phyloP scores from a whole-genome alignment of 441 rosid genomes.

The Croton laevigatus region DNA sequence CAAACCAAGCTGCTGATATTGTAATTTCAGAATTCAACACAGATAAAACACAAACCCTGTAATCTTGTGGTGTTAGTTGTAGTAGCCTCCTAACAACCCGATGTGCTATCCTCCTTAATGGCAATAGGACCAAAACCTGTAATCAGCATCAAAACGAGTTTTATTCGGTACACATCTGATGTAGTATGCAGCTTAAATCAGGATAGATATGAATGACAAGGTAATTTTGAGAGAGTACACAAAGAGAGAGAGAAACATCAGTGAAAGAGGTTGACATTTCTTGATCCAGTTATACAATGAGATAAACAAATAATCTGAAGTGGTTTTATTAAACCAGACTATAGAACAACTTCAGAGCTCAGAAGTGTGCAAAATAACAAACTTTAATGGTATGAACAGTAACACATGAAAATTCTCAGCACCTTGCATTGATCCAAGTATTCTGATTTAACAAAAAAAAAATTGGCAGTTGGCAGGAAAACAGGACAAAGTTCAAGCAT shows the following conservation, averaged over 20 bases:
- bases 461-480: neutral
- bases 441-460: neutral
- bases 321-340: too few relatives aligned
- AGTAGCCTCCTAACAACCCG: slow-evolving; percentile 75
- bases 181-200: too few relatives aligned
- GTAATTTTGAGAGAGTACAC: too few relatives aligned
- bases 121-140: slow-evolving; percentile 83
- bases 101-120: slow-evolving; percentile 65
- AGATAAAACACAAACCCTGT: slow-evolving; percentile 48
- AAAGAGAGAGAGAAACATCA: too few relatives aligned
- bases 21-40: slow-evolving; percentile 15
- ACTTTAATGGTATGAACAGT: too few relatives aligned
- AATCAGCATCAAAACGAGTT: slow-evolving; percentile 20
- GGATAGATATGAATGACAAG: too few relatives aligned
- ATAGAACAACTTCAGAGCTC: too few relatives aligned
- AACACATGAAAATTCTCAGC: too few relatives aligned
- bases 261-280: too few relatives aligned
- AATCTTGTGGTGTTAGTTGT: slow-evolving; percentile 68
- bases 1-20: neutral
- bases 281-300: too few relatives aligned
- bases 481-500: slow-evolving; percentile 7
- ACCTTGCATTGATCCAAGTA: neutral
- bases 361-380: too few relatives aligned
- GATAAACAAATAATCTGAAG: too few relatives aligned
- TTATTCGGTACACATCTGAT: neutral